phyloP scores from a whole-genome alignment of 805 yeast species.

The Yamadazyma paraphyllophila region DNA sequence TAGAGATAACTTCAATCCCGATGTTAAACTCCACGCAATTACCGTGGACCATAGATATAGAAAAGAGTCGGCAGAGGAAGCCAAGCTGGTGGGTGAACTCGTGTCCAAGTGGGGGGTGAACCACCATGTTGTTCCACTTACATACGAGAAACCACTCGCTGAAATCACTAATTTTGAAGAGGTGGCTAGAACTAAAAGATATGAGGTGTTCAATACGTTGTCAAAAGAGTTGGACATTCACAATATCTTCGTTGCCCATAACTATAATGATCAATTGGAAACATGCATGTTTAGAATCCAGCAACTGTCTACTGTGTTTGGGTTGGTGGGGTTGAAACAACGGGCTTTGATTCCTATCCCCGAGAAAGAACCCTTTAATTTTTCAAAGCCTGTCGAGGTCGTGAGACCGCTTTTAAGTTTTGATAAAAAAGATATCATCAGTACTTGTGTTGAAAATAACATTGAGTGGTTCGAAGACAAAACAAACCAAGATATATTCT shows the following conservation, averaged over 20 bases:
- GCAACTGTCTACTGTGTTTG: constrained; percentile 43
- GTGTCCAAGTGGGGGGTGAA: constrained; percentile 33
- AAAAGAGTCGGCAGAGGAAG: constrained; percentile 48
- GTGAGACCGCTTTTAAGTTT: constrained; percentile 54
- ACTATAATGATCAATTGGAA: constrained; percentile 69
- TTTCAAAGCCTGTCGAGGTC: constrained; percentile 19
- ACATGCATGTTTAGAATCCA: constrained; percentile 58
- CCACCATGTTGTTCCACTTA: constrained; percentile 29
- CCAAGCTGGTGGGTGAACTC: constrained; percentile 34
- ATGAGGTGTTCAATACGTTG: constrained; percentile 38
- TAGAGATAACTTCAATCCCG: constrained; percentile 23
- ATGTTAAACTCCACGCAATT: constrained; percentile 47
- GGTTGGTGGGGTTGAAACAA: constrained; percentile 54
- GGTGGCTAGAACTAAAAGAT: constrained; percentile 57
- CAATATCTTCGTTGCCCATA: constrained; percentile 63
- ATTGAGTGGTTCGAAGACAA: constrained; percentile 70
- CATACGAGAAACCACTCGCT: constrained; percentile 25
- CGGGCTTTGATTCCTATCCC: constrained; percentile 26
- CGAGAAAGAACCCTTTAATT: constrained; percentile 16
- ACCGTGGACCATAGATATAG: constrained; percentile 68
- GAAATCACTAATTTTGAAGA: constrained; percentile 49
- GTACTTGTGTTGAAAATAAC: constrained; percentile 40
- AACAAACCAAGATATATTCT: constrained; percentile 52
- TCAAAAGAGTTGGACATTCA: constrained; percentile 36
- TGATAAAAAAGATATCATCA: constrained; percentile 43